Base-by-base conservation (phyloP, 1,139 yeast species). In the Debaryomyces fabryi region DNA sequence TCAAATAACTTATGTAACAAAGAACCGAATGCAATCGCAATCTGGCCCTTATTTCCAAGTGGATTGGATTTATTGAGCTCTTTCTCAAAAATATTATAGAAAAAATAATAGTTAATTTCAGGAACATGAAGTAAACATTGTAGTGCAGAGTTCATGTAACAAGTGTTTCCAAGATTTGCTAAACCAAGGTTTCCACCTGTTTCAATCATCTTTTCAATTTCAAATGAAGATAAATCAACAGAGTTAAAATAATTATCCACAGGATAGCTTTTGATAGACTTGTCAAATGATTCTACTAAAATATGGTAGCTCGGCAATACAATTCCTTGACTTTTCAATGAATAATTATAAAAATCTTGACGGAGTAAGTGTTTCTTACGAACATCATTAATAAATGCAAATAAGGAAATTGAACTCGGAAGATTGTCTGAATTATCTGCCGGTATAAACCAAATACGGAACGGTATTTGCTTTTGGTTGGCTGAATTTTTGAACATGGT, bases 61-160 rank as follows among this genome's bases (percentile, higher is more conserved):
- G 21, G 97, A 64, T 93, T 93, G 23, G 78, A 74, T 3, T 70
- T 58, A 60, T 93, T 93, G 43, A 93, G 69, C 59, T 93, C 98
- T 6, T 69, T 67, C 54, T 77, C 74, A 62, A 75, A 88, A n/a
- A 81, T 73, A 46, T 81, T 79, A 59, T 80, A 82, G 42, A 79
- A 65, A 60, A 93, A 93, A 64, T 90, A 93, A 42, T 83, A 77
- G 15, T 86, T 82, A 37, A 93, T 69, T 63, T 91, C 97, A 0
- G 96, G 96, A 10, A 92, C 79, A 62, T 93, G 99, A 0, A 84
- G 78, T 44, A 93, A 70, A 62, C 98, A 93, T 64, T 93, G 99
- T 47, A 93, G 71, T 0, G 98, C 97, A 13, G 97, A 89, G 67
- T 93, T 93, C 98, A 93, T 93, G 64, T 91, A 93, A 64, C 99